A percentile compares a stretch with the other conserved stretches of the same genome.
These are phyloP conservation scores for Pezicula rhizophila DNA, from an alignment of 2,329 filamentous ascomycete genomes.

Conservation along the genomic window DNA sequence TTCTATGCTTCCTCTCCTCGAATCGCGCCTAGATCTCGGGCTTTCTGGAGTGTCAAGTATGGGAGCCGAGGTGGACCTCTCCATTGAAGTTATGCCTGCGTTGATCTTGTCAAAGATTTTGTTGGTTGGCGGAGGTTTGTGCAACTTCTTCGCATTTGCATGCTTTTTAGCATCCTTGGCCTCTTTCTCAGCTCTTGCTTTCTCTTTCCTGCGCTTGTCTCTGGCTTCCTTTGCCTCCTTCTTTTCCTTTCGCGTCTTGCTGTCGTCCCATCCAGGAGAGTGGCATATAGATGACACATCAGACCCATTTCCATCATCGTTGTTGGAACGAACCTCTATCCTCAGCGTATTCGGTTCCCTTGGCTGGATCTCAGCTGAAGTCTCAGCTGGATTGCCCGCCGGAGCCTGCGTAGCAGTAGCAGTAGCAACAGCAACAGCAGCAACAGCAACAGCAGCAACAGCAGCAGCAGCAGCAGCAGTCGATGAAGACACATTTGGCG, in stretches of 20 bases:
- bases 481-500: conserved; percentile 7
- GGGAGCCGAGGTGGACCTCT: conserved; percentile 12
- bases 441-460: no score
- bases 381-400: no score
- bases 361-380: no score
- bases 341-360: no score
- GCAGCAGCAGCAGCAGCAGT: no score
- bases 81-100: conserved; percentile 1
- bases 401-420: no score
- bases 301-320: conserved; percentile 6
- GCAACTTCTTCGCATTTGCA: conserved; percentile 29
- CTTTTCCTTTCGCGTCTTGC: conserved; percentile 40
- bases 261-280: conserved; percentile 57
- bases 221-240: conserved; percentile 35
- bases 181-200: conserved; percentile 29
- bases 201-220: conserved; percentile 35
- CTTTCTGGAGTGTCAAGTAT: conserved; percentile 1
- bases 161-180: conserved; percentile 33
- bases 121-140: conserved; percentile 22
- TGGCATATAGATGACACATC: conserved; percentile 44
- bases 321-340: not conserved
- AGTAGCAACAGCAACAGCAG: no score
- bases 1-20: conserved; percentile 18
- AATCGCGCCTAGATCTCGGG: conserved; percentile 4
- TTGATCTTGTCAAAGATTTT: conserved; percentile 12